Percentiles rank a stretch among this genome's conserved stretches.
Conservation (phyloP, 306 rosid genomes). For the Datisca glomerata region DNA sequence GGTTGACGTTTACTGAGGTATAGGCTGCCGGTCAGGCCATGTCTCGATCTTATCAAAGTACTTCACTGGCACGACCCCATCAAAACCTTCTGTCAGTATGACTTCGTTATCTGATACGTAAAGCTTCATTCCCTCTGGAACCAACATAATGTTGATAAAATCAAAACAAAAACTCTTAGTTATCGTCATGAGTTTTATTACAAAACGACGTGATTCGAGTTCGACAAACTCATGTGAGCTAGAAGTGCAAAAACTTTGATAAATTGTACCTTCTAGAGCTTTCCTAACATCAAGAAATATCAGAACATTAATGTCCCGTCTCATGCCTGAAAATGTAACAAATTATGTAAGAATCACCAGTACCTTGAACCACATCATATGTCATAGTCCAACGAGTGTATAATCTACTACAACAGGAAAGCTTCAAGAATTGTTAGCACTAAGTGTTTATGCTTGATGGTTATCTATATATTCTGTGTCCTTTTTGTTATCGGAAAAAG, state of each 20-base stretch:
- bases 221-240: neutral
- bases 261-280: slow-evolving; percentile 61
- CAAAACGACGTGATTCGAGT: neutral
- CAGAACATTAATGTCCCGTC: slow-evolving; percentile 59
- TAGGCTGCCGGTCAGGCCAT: slow-evolving; percentile 54
- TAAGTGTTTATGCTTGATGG: no score
- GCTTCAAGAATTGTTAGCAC: no score
- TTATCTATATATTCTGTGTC: no score
- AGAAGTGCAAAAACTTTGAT: slow-evolving; percentile 2
- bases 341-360: no score
- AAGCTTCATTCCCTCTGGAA: slow-evolving; percentile 83
- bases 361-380: no score
- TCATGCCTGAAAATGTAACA: slow-evolving; percentile 82
- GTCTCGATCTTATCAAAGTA: slow-evolving; percentile 72
- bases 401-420: no score
- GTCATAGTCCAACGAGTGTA: no score
- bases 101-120: slow-evolving; percentile 86
- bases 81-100: slow-evolving; percentile 76
- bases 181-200: neutral
- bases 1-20: slow-evolving; percentile 26
- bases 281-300: slow-evolving; percentile 61
- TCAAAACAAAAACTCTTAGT: neutral
- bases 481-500: no score
- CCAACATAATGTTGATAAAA: neutral
- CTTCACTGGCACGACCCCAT: slow-evolving; percentile 58